Conservation (phyloP, 306 rosid genomes). For the Prunus mongolica region DNA sequence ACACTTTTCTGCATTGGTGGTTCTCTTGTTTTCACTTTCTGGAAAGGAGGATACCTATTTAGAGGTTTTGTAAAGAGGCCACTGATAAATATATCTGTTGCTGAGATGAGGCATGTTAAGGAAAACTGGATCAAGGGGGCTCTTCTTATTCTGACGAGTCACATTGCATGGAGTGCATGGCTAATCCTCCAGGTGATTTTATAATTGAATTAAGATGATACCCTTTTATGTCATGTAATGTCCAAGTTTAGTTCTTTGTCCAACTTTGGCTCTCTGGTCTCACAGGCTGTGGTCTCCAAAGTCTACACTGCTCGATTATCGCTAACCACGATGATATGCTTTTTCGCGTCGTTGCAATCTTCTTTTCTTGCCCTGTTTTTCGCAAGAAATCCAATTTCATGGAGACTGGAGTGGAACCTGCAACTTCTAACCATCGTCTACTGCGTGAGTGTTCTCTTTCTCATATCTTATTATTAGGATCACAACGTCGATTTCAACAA, state of each 20-base stretch:
- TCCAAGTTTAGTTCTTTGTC: background rate
- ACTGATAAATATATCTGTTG: slow-evolving; percentile 7
- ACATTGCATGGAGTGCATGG: slow-evolving; percentile 35
- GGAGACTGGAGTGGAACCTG: slow-evolving; percentile 35
- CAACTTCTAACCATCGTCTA: slow-evolving; percentile 36
- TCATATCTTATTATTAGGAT: too few relatives aligned
- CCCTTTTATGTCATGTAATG: background rate
- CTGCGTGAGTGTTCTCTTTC: slow-evolving; percentile 19
- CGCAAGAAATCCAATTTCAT: slow-evolving; percentile 17
- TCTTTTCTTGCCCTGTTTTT: slow-evolving; percentile 28
- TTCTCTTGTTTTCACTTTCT: slow-evolving; percentile 34
- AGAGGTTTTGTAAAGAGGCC: slow-evolving; percentile 23
- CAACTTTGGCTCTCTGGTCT: background rate
- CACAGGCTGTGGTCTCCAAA: slow-evolving; percentile 27
- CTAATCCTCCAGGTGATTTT: slow-evolving; percentile 37
- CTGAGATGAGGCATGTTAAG: background rate
- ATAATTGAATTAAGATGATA: background rate
- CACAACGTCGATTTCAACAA: background rate
- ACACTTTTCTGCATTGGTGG: slow-evolving; percentile 35
- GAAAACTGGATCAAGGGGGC: slow-evolving; percentile 44
- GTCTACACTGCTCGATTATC: slow-evolving; percentile 29
- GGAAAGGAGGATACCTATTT: slow-evolving; percentile 29
- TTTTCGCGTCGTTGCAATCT: slow-evolving; percentile 34
- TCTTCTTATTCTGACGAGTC: slow-evolving; percentile 24
- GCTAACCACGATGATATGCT: slow-evolving; percentile 27